Evolutionary conservation across 1,284 basidiomycete genomes (phyloP), one percentile per base, ranked within the genome.

Genomic region (Boletus semigastroideus): DNA sequence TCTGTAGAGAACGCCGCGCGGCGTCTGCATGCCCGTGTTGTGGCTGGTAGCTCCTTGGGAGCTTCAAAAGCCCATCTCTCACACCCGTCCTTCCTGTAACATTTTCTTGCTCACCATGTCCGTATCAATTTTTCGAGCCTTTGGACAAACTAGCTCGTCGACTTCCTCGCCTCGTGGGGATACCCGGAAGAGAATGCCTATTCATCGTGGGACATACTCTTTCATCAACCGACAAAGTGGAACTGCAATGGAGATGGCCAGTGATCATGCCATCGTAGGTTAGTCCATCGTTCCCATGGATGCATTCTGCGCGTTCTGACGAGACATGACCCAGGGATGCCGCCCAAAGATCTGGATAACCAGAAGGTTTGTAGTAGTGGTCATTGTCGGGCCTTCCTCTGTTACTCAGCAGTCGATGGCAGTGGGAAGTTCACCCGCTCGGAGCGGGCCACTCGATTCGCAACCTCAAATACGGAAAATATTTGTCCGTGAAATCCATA

Each of bases 401-500:
- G n/a, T 43, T 28, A 11, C 49, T 56, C 8, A 59, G 6, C 16
- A 11, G 13, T 48, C 19, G 36, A 30, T 42, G 41, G 1, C 27
- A 66, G 65, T 66, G 65, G 65, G 65, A 66, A 11, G 54, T 70
- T 17, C 56, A 62, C 31, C 65, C 65, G 0, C 52, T 69, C 0
- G 65, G 65, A 36, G 63, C 65, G 13, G 65, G 65, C 11, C 53
- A 69, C 36, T 60, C 58, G 11, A 69, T 66, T 46, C 62, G 68
- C 50, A 70, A 70, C 46, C 42, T 69, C 46, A 66, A 69, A 44
- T 66, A 67, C 16, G 66, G 68, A 11, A 67, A 68, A 55, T 70
- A 70, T 30, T 20, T 66, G 31, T 56, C 67, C 20, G 42, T 68
- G 5, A 64, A 46, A 37, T 51, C 55, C 2, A 54, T 68, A 20